Percentiles rank a stretch among this genome's conserved stretches.
phyloP scores from a whole-genome alignment of 2,329 filamentous ascomycete genomes.

The Ceratocystis cacaofunesta region DNA sequence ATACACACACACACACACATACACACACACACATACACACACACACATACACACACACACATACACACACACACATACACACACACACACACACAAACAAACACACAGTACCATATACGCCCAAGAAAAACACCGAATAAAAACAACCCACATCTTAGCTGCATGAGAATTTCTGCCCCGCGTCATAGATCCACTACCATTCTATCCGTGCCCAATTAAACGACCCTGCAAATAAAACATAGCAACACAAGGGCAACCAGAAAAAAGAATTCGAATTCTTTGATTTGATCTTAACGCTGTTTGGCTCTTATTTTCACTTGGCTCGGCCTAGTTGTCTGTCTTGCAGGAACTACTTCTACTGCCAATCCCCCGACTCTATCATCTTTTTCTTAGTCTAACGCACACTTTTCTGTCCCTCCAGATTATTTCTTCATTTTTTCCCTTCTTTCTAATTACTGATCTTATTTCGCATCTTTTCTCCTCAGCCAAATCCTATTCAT shows the following conservation, averaged over 20 bases:
- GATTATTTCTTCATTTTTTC: not conserved
- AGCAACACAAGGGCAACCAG: not conserved
- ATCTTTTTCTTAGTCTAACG: not conserved
- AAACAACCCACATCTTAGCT: not conserved
- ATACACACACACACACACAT: not conserved
- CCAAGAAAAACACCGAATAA: not conserved
- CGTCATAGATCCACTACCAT: not conserved
- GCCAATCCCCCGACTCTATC: not conserved
- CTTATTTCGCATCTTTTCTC: not conserved
- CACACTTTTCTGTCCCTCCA: not conserved
- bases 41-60: not conserved
- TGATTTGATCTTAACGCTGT: not conserved
- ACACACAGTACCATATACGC: not conserved
- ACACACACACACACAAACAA: not conserved
- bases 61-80: not conserved
- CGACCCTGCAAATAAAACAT: not conserved
- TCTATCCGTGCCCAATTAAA: conserved; percentile 4
- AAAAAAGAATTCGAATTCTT: not conserved
- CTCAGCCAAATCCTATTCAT: not conserved
- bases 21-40: not conserved
- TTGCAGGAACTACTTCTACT: conserved; percentile 5
- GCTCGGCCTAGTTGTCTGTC: not conserved
- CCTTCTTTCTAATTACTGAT: conserved; percentile 3
- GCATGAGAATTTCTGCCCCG: conserved; percentile 6
- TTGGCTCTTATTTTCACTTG: not conserved